Evolutionary conservation across 352 stramenopile species (phyloP), one percentile per base, ranked within the genome.

Genomic region (Pythium chondricola): DNA sequence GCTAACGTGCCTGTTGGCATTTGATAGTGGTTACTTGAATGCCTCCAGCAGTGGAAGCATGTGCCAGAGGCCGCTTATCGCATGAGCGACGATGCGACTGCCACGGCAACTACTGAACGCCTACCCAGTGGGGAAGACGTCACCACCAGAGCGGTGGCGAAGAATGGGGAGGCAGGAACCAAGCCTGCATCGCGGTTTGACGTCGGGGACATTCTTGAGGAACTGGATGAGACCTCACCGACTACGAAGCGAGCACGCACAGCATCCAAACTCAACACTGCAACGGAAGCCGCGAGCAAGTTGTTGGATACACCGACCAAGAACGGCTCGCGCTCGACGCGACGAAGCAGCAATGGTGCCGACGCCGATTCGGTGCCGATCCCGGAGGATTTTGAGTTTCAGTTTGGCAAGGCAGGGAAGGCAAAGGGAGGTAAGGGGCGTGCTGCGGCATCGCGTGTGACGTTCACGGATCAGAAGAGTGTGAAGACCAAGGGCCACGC

Each of bases 21-120:
- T n/a, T n/a, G n/a, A n/a, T 37, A 93, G 79, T 94, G 83, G 83
- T 58, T 94, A 13, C 74, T 93, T 20, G 60, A 72, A 24, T 94
- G 79, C 38, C 43, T 93, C 29, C 54, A 62, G 0, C 56, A 75
- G 47, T 94, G 83, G 83, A 63, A 69, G 33, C 62, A 88, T 47
- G 56, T 89, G 1, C 29, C 67, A 1, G 80, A 91, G 63, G 62
- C 66, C 45, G 43, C 42, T 6, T 88, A 78, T 37, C 67, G 54
- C 8, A 48, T 62, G 33, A 44, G 27, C 3, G 52, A 45, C 8
- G 31, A 6, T 13, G 14, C 24, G 3, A 21, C 29, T 30, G 20
- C 13, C 0, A 14, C 20, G n/a, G 18, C 29, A 25, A 17, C 24
- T 18, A 22, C 32, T 20, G 20, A 18, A 37, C 41, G 8, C 8